Base-by-base conservation (phyloP, 2,329 filamentous ascomycete species). In the Aureobasidium sp. region DNA sequence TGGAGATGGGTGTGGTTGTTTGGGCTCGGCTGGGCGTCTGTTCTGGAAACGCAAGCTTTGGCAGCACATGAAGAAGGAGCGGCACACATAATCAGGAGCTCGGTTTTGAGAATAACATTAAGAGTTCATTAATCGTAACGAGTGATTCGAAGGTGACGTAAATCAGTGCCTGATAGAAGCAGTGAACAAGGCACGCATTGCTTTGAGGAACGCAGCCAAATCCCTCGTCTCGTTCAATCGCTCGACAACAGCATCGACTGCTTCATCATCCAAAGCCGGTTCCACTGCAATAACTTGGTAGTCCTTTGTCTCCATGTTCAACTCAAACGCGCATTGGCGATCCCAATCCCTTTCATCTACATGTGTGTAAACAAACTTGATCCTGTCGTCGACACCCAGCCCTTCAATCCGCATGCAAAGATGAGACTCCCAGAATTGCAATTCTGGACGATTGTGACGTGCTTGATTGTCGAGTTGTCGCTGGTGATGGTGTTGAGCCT, bases 361-460 rank as follows among this genome's bases (percentile, higher is more conserved):
- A 73, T 95, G 90, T 32, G 85, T 89, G 71, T 91, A 99, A 2
- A 94, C 83, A 73, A 99, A 96, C 74, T 93, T 93, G 67, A 99
- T 79, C 30, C 89, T 83, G 75, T 97, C 92, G 65, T 90, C 86
- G n/a, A 68, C 64, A 3, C 71, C 70, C 85, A 83, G 1, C 90
- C 92, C 0, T 90, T 97, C 93, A 70, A 99, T 95, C 64, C 88
- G 81, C 71, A 97, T 75, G 62, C 93, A 92, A 63, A 99, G 79
- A 72, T 93, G 94, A 60, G 88, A 88, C 73, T 96, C 89, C 94
- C 94, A 99, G 72, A 97, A 97, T 67, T 92, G 89, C 49, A 99
- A 81, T 77, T 99, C 94, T 0, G 94, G 94, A 45, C 90, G 84
- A 75, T 99, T 97, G 75, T 93, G 89, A 37, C 91, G 85, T 59